Evolutionary conservation across 2,329 filamentous ascomycete genomes (phyloP).

Genomic region (Xylaria sp.): DNA sequence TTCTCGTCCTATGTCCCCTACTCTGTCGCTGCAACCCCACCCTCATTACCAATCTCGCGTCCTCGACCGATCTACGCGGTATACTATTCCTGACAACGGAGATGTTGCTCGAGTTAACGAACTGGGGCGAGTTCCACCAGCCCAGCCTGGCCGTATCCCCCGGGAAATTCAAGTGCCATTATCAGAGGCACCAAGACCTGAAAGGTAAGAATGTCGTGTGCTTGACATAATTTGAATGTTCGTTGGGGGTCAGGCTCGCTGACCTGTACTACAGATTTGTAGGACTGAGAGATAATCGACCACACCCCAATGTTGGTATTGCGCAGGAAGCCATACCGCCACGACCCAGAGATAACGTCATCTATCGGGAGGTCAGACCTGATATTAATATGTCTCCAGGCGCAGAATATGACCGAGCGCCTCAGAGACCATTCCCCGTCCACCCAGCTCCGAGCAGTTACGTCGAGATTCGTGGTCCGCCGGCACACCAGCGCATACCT

Average conservation of each 20-base stretch:
- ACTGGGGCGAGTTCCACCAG: constrained; percentile 29
- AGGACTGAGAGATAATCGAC: constrained; percentile 19
- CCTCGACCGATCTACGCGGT: constrained; percentile 11
- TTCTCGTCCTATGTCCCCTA: constrained; percentile 23
- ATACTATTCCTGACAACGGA: constrained; percentile 28
- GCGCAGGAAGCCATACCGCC: constrained; percentile 17
- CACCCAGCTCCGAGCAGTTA: constrained; percentile 38
- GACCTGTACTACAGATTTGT: constrained; percentile 35
- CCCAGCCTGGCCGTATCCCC: constrained; percentile 26
- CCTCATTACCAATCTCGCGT: constrained; percentile 4
- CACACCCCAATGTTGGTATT: constrained; percentile 23
- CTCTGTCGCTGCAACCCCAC: constrained; percentile 20
- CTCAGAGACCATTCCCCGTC: constrained; percentile 38
- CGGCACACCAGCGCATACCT: constrained; percentile 34
- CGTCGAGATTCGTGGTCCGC: constrained; percentile 34
- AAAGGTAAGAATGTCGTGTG: constrained; percentile 41
- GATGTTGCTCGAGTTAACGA: constrained; percentile 33
- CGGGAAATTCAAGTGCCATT: constrained; percentile 31
- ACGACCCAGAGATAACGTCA: constrained; percentile 21
- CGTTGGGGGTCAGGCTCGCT: constrained; percentile 25
- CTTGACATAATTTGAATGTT: not conserved
- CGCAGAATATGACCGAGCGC: constrained; percentile 32
- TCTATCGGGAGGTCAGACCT: constrained; percentile 22
- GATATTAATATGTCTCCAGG: constrained; percentile 20
- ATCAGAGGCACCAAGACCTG: constrained; percentile 29